These are phyloP conservation scores for Ogataea trehalophila DNA, from an alignment of 805 yeast genomes.

Conservation along the genomic window DNA sequence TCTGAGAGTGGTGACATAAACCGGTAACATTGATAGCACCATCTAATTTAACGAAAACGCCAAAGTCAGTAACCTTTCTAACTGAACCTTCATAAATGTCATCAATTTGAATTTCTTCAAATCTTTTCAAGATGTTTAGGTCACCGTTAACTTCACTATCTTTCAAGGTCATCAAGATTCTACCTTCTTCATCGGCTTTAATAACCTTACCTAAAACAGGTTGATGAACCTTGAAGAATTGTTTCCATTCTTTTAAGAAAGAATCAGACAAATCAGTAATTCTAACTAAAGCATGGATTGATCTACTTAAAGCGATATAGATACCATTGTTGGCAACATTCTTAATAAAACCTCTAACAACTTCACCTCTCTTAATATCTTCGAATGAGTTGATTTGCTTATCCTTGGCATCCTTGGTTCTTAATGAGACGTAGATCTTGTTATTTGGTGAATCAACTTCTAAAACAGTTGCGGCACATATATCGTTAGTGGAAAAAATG, in stretches of 20 bases:
- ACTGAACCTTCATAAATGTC: conserved; percentile 75
- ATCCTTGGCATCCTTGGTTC: conserved; percentile 49
- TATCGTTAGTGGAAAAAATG: conserved; percentile 45
- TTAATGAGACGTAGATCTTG: conserved; percentile 59
- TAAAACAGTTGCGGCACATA: conserved; percentile 52
- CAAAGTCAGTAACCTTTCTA: conserved; percentile 75
- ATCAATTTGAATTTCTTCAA: conserved; percentile 65
- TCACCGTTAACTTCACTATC: conserved; percentile 77
- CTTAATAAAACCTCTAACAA: conserved; percentile 78
- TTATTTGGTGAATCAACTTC: conserved; percentile 42
- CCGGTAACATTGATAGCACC: conserved; percentile 76
- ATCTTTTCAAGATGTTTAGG: conserved; percentile 48
- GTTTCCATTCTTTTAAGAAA: conserved; percentile 84
- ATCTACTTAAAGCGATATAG: conserved; percentile 69
- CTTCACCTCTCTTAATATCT: conserved; percentile 63
- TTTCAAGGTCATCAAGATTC: conserved; percentile 73
- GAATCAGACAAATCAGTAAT: conserved; percentile 78
- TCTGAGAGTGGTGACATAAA: conserved; percentile 79
- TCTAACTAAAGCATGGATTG: conserved; percentile 72
- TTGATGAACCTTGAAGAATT: conserved; percentile 64
- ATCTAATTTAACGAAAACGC: conserved; percentile 82
- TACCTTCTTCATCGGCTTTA: conserved; percentile 54
- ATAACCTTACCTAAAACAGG: conserved; percentile 69
- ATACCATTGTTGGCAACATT: conserved; percentile 71
- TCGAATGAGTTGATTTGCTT: conserved; percentile 41